Conservation (phyloP, 768 basidiomycete species). For the Kwoniella dejecticola region DNA sequence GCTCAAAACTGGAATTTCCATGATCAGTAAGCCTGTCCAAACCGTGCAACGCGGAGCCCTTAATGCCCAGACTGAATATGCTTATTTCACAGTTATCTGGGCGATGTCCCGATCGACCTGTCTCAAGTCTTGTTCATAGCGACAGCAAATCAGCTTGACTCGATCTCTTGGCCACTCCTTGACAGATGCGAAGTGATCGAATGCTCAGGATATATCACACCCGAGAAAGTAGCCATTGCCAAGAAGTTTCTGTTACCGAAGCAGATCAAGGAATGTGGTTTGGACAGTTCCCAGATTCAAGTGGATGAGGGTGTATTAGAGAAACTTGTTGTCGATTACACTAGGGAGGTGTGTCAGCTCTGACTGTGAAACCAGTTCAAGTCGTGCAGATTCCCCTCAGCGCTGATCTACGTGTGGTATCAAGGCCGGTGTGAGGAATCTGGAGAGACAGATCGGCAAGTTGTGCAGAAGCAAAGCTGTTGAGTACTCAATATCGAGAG, state of each 20-base stretch:
- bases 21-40: slow-evolving; percentile 74
- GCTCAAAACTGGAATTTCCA: slow-evolving; percentile 71
- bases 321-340: slow-evolving; percentile 75
- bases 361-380: background rate
- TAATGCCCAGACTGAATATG: no score
- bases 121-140: slow-evolving; percentile 89
- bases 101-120: slow-evolving; percentile 65
- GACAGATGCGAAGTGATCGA: slow-evolving; percentile 89
- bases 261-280: slow-evolving; percentile 76
- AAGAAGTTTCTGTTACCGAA: slow-evolving; percentile 84
- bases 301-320: slow-evolving; percentile 72
- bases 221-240: slow-evolving; percentile 89
- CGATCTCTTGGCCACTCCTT: slow-evolving; percentile 80
- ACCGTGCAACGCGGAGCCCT: background rate
- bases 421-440: slow-evolving; percentile 78
- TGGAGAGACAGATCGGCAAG: slow-evolving; percentile 82
- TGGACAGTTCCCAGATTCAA: slow-evolving; percentile 64
- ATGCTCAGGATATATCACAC: slow-evolving; percentile 72
- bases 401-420: background rate
- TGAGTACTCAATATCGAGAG: slow-evolving; percentile 71
- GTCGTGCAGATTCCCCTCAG: background rate
- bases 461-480: slow-evolving; percentile 93
- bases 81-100: slow-evolving; percentile 35
- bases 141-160: slow-evolving; percentile 85
- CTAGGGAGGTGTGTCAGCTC: slow-evolving; percentile 63